Conservation (phyloP, 2,329 filamentous ascomycete species). For the Arthrinium puccinioides region DNA sequence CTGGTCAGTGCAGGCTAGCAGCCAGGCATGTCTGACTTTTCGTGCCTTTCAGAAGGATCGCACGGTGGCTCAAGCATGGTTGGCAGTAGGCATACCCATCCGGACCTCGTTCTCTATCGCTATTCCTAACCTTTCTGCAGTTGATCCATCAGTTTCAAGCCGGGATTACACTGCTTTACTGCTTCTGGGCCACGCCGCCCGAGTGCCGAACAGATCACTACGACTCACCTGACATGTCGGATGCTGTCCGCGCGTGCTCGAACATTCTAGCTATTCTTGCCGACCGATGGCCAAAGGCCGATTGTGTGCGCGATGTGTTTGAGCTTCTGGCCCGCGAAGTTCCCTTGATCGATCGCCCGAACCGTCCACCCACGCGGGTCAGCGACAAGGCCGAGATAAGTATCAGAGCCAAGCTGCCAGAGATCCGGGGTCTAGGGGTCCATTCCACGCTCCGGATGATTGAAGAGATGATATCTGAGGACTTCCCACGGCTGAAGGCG, state of each 20-base stretch:
- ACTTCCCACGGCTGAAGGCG: conserved; percentile 4
- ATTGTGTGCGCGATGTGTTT: conserved; percentile 26
- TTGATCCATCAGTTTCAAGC: conserved; percentile 23
- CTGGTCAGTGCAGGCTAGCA: conserved; percentile 6
- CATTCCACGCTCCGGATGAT: conserved; percentile 13
- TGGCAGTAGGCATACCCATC: background rate
- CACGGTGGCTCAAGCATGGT: conserved; percentile 1
- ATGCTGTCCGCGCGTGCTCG: conserved; percentile 26
- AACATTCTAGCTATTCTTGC: conserved; percentile 27
- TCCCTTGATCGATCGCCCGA: conserved; percentile 6
- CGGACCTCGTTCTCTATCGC: too few relatives aligned
- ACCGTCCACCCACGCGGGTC: conserved; percentile 4
- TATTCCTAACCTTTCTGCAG: conserved; percentile 8
- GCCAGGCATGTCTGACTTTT: conserved; percentile 5
- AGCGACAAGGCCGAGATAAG: background rate
- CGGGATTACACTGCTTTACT: conserved; percentile 27
- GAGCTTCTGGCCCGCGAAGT: conserved; percentile 22
- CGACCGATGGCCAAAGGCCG: conserved; percentile 26
- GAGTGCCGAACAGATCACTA: conserved; percentile 20
- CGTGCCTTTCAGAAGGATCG: conserved; percentile 4
- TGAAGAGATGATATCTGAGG: conserved; percentile 9
- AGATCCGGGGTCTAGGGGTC: conserved; percentile 7
- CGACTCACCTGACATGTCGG: conserved; percentile 19
- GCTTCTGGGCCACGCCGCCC: conserved; percentile 26
- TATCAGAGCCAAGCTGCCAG: conserved; percentile 1